Base-by-base conservation (phyloP, 371 early-diverging fungal genomes). In the Apophysomyces trapeziformis region DNA sequence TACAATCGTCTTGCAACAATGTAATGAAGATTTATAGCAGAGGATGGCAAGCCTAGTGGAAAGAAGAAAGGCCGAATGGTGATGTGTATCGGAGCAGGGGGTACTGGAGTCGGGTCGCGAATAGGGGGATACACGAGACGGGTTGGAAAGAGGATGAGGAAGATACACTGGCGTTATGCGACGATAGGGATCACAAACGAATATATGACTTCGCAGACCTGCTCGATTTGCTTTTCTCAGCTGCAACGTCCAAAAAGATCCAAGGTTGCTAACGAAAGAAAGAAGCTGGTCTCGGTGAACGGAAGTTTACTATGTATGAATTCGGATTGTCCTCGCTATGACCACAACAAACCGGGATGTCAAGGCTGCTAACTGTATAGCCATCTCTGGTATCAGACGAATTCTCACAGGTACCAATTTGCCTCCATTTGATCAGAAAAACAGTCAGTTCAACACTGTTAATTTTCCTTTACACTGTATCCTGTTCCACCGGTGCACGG, bases 361-460 rank as follows among this genome's bases (percentile, higher is more conserved):
- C 5, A 21, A 60, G 32, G 60, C 60, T 21, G 60, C 60, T 5
- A 41, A 14, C 16, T 60, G 60, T 18, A 60, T 60, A n/a, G 60
- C 43, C 5, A n/a, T 60, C 1, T 21, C 50, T 7, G 50, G 7
- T 7, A n/a, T 9, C 4, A 50, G 21, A 1, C 7, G 50, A 21
- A 18, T 50, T 5, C 21, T 18, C 21, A 21, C 50, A 21, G 5
- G 32, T 26, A 4, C n/a, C n/a, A 50, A 0, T 18, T 21, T 18
- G 2, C 50, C 50, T 14, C 21, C 5, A 4, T 50, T 50, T 18
- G 50, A 50, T 18, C 16, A 50, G 21, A 26, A 26, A 26, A 50
- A 14, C 50, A 18, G 50, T 50, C 50, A 7, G 21, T 50, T 6
- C 50, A 50, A 50, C 50, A n/a, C 21, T n/a, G 21, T 14, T 21